Evolutionary conservation across 2,329 filamentous ascomycete species (phyloP).

Genomic region (Alternaria sp.): DNA sequence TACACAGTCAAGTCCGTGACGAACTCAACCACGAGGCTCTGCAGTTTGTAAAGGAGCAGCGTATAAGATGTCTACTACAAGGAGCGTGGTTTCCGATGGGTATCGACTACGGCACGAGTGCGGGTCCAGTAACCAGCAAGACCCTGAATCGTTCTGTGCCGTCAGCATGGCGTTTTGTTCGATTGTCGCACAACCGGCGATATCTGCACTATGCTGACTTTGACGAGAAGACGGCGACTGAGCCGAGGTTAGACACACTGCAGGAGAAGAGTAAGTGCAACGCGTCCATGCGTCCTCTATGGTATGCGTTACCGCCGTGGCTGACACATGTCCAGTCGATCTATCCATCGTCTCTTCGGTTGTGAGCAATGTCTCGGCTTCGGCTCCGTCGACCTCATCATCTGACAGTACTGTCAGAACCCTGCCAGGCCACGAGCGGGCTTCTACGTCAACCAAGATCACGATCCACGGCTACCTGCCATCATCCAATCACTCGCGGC

Average conservation of each 20-base stretch:
- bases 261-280: constrained; percentile 70
- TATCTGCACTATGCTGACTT: constrained; percentile 93
- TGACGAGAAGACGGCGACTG: constrained; percentile 66
- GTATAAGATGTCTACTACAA: constrained; percentile 85
- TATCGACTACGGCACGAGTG: constrained; percentile 61
- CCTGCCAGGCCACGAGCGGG: constrained; percentile 39
- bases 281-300: constrained; percentile 16
- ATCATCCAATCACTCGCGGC: constrained; percentile 40
- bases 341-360: constrained; percentile 88
- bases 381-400: constrained; percentile 59
- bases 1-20: constrained; percentile 76
- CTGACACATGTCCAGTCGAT: constrained; percentile 67
- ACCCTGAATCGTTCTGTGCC: constrained; percentile 55
- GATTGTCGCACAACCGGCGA: constrained; percentile 87
- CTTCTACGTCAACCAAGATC: constrained; percentile 76
- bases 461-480: constrained; percentile 80
- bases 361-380: constrained; percentile 86
- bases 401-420: constrained; percentile 59
- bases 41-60: constrained; percentile 96
- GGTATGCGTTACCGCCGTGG: constrained; percentile 34
- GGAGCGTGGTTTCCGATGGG: constrained; percentile 83
- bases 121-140: constrained; percentile 55
- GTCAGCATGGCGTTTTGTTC: constrained; percentile 80
- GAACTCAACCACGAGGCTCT: constrained; percentile 89
- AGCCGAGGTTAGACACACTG: constrained; percentile 76